phyloP scores from a whole-genome alignment of 2,329 filamentous ascomycete genomes.

The Aspergillus arachidicola region DNA sequence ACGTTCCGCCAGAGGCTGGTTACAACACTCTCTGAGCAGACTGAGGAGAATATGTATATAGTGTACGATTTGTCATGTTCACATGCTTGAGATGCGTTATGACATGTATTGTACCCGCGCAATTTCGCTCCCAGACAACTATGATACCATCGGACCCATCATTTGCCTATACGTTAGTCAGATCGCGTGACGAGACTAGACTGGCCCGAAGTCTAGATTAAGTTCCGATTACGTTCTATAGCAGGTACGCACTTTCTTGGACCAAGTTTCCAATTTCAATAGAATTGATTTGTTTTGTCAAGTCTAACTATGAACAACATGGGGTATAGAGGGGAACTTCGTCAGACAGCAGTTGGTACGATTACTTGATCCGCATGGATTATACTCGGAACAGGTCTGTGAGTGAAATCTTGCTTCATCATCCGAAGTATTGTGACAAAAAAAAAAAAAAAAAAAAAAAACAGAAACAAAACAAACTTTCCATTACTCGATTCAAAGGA shows the following conservation, averaged over 20 bases:
- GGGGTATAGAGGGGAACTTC: slow-evolving; percentile 23
- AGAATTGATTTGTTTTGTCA: too few relatives aligned
- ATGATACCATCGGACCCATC: too few relatives aligned
- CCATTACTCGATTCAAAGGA: background rate
- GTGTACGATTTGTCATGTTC: background rate
- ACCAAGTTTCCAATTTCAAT: background rate
- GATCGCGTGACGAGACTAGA: background rate
- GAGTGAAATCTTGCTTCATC: slow-evolving; percentile 60
- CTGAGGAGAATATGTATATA: background rate
- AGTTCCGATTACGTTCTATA: background rate
- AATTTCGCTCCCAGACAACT: background rate
- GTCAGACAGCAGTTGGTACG: slow-evolving; percentile 54
- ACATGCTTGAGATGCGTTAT: background rate
- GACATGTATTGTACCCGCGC: slow-evolving; percentile 4
- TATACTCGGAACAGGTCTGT: slow-evolving; percentile 67
- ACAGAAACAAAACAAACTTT: background rate
- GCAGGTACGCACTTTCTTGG: too few relatives aligned
- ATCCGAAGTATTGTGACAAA: slow-evolving; percentile 34
- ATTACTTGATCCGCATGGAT: slow-evolving; percentile 53
- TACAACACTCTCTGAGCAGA: slow-evolving; percentile 22
- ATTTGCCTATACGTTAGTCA: too few relatives aligned
- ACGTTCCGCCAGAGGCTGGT: slow-evolving; percentile 24
- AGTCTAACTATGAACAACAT: slow-evolving; percentile 7
- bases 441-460: slow-evolving; percentile 10
- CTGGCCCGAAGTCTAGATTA: background rate